phyloP scores from a whole-genome alignment of 768 basidiomycete genomes.

The Calocybe cyanea region DNA sequence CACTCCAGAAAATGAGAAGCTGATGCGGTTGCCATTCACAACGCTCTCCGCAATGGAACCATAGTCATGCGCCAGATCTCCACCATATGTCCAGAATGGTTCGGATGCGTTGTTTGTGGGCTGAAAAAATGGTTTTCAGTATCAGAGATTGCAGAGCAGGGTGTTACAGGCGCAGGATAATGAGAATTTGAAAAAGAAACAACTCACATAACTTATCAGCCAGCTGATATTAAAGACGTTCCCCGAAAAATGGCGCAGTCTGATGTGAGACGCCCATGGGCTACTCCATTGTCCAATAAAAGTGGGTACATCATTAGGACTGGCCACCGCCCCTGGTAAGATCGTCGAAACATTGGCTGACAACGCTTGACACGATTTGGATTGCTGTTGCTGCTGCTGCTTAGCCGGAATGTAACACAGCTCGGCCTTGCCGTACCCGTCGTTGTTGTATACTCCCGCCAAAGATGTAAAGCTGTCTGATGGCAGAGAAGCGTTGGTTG shows the following conservation, averaged over 20 bases:
- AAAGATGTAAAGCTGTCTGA: slow-evolving; percentile 13
- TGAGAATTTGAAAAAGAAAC: no score
- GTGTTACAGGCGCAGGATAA: no score
- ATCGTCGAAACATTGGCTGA: slow-evolving; percentile 5
- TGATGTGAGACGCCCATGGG: slow-evolving; percentile 2
- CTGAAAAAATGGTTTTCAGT: background rate
- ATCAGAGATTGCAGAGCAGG: background rate
- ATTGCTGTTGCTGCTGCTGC: background rate
- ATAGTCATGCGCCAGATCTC: background rate
- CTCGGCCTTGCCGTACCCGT: slow-evolving; percentile 21
- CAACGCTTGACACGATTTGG: slow-evolving; percentile 6
- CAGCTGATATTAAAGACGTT: slow-evolving; percentile 4
- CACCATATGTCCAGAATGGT: slow-evolving; percentile 11
- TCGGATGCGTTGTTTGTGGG: slow-evolving; percentile 11
- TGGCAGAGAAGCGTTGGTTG: slow-evolving; percentile 14
- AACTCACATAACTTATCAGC: background rate
- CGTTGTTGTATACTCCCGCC: slow-evolving; percentile 18
- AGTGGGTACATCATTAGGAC: slow-evolving; percentile 6
- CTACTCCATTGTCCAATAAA: slow-evolving; percentile 8
- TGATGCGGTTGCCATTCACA: background rate
- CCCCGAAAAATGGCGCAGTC: background rate
- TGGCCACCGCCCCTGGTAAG: slow-evolving; percentile 7
- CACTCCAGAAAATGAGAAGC: slow-evolving; percentile 8
- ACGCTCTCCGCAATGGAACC: background rate
- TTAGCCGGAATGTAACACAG: slow-evolving; percentile 15